Percentiles rank a stretch among this genome's conserved stretches.
phyloP scores from a whole-genome alignment of 2,329 filamentous ascomycete genomes.

The Chaetoscypha palmicola region DNA sequence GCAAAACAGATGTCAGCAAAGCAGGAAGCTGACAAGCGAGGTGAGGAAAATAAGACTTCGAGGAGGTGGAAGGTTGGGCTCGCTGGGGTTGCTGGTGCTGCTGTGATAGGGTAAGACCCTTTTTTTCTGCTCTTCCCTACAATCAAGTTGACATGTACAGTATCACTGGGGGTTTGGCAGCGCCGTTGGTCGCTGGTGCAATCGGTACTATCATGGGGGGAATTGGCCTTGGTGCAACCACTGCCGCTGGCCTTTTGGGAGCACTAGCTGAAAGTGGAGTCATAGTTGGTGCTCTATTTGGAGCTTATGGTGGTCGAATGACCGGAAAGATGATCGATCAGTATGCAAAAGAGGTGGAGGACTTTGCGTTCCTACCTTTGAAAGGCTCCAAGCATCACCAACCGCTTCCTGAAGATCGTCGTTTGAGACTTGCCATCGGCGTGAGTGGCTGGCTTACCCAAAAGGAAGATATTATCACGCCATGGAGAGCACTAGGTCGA shows the following conservation, averaged over 20 bases:
- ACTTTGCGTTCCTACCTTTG: slow-evolving; percentile 80
- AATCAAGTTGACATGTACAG: slow-evolving; percentile 25
- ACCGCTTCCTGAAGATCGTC: slow-evolving; percentile 50
- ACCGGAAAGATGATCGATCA: slow-evolving; percentile 79
- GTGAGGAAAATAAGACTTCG: slow-evolving; percentile 60
- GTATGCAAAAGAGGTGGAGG: slow-evolving; percentile 79
- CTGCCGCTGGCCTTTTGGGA: slow-evolving; percentile 72
- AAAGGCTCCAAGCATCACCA: slow-evolving; percentile 41
- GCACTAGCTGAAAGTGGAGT: slow-evolving; percentile 72
- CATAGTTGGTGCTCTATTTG: slow-evolving; percentile 78
- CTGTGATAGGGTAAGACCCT: slow-evolving; percentile 45
- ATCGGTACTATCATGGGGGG: slow-evolving; percentile 75
- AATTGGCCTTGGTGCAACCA: slow-evolving; percentile 64
- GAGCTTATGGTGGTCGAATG: slow-evolving; percentile 81
- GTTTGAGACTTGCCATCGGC: slow-evolving; percentile 74
- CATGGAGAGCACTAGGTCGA: slow-evolving; percentile 70
- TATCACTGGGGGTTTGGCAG: slow-evolving; percentile 67
- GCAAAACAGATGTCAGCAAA: slow-evolving; percentile 64
- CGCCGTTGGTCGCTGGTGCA: slow-evolving; percentile 69
- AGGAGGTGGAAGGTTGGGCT: slow-evolving; percentile 88
- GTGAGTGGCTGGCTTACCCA: slow-evolving; percentile 75
- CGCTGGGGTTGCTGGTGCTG: slow-evolving; percentile 82
- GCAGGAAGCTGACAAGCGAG: slow-evolving; percentile 65
- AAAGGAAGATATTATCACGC: slow-evolving; percentile 63
- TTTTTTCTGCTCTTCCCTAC: background rate